phyloP scores from a whole-genome alignment of 1,284 basidiomycete species.

The Cryptococcus jaspeensis region DNA sequence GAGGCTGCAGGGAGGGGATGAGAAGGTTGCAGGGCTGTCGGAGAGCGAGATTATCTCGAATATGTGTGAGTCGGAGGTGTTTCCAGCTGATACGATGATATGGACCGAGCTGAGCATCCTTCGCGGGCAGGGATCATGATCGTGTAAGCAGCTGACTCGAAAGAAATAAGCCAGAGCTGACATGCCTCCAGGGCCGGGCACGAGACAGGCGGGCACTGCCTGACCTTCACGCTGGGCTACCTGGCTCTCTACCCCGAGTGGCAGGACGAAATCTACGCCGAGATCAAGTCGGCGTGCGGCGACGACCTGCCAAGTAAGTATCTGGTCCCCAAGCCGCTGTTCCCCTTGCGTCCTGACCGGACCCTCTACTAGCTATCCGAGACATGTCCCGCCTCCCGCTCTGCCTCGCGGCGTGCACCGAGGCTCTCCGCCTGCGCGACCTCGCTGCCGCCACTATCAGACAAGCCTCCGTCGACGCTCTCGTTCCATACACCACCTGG shows the following conservation, averaged over 20 bases:
- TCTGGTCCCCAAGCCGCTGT: not conserved
- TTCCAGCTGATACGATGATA: no score
- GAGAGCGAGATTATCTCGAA: slow-evolving; percentile 26
- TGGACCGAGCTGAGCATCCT: no score
- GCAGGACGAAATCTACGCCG: slow-evolving; percentile 61
- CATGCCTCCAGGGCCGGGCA: slow-evolving; percentile 25
- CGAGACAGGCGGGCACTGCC: slow-evolving; percentile 59
- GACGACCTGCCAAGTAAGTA: slow-evolving; percentile 43
- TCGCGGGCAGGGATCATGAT: no score
- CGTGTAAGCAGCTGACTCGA: no score
- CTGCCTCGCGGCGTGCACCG: slow-evolving; percentile 57
- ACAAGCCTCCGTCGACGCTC: slow-evolving; percentile 36
- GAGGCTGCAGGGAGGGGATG: slow-evolving; percentile 2
- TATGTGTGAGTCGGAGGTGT: slow-evolving; percentile 26
- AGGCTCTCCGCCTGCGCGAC: slow-evolving; percentile 63
- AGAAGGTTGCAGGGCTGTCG: slow-evolving; percentile 19
- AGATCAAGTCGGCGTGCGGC: slow-evolving; percentile 55
- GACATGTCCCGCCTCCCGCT: slow-evolving; percentile 55
- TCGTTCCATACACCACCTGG: slow-evolving; percentile 32
- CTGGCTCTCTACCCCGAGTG: slow-evolving; percentile 60
- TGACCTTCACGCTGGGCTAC: slow-evolving; percentile 60
- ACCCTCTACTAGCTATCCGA: slow-evolving; percentile 51
- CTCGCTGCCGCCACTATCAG: slow-evolving; percentile 57
- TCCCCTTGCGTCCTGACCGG: no score
- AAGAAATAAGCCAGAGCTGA: no score